Evolutionary conservation across 495 filamentous ascomycete species (phyloP), one percentile per base, ranked within the genome.

Genomic region (Hapsidospora chrysogenum): DNA sequence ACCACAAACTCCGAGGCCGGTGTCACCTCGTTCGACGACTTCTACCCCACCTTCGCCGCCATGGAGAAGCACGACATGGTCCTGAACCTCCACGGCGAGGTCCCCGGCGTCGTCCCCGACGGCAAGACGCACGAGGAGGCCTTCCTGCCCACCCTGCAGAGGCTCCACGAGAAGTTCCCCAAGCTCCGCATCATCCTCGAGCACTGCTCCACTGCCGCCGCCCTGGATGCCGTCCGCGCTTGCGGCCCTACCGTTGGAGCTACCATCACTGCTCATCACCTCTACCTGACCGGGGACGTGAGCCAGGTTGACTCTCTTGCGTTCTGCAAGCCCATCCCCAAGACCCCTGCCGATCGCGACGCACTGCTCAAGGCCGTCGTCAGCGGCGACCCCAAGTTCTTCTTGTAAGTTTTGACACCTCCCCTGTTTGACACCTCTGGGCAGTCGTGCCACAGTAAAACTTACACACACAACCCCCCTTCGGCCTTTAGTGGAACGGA

Each of bases 281-380:
- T 92, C 9, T 82, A 66, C 40, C 62, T 93, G 17, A 78, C 77
- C 20, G 73, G 80, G 11, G 80, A 92, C 41, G 72, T 80, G 41
- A 78, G 74, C 62, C 70, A 69, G 0, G 73, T 72, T 37, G 78
- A 92, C 11, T 69, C 79, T 25, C 78, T 82, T 61, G 74, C 70
- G 47, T 92, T 84, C 64, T 92, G 85, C 67, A 93, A 93, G 57
- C 84, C 80, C 9, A 71, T 81, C 23, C 76, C 80, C 36, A 85
- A 85, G 48, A 54, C 54, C 10, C 76, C 82, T 3, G 64, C 65
- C 13, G 86, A 92, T 48, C 70, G 86, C 6, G 67, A 72, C 11
- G 80, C 84, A 5, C 65, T 93, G 34, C 56, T 92, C 38, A 66
- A 68, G 30, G 76, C 83, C 4, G 70, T 70, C 5, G 65, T 68